A percentile compares a stretch with the other conserved stretches of the same genome.
These are phyloP conservation scores for Skeletonema grethae DNA, from an alignment of 108 stramenopile species.

Conservation along the genomic window DNA sequence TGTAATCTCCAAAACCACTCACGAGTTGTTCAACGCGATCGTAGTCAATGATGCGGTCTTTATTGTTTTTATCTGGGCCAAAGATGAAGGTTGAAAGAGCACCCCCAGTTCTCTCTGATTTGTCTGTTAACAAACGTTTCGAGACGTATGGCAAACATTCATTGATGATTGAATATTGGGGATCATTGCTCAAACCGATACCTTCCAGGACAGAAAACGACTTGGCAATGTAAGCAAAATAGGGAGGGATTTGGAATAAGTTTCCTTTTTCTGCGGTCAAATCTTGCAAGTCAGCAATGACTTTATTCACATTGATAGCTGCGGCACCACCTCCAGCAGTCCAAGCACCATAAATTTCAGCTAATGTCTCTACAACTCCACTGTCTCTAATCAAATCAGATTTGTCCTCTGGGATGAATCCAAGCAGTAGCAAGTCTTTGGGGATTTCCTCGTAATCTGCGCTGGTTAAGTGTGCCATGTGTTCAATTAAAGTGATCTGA, in stretches of 20 bases:
- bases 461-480: conserved; percentile 94
- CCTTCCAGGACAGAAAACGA: conserved; percentile 93
- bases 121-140: conserved; percentile 90
- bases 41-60: conserved; percentile 76
- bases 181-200: conserved; percentile 90
- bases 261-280: conserved; percentile 83
- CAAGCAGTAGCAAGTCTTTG: conserved; percentile 85
- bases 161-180: conserved; percentile 92
- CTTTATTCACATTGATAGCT: conserved; percentile 89
- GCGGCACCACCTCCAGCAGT: conserved; percentile 90
- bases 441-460: conserved; percentile 92
- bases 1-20: conserved; percentile 78
- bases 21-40: conserved; percentile 84
- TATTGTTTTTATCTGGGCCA: conserved; percentile 82
- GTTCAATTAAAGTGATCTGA: conserved; percentile 89
- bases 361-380: conserved; percentile 87
- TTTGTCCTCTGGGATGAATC: conserved; percentile 86
- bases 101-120: conserved; percentile 75
- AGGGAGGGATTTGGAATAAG: conserved; percentile 63
- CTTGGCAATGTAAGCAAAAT: conserved; percentile 93
- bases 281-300: conserved; percentile 80
- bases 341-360: conserved; percentile 89
- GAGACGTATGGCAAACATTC: conserved; percentile 93
- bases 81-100: conserved; percentile 93
- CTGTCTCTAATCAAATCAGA: conserved; percentile 80